Evolutionary conservation across 2,329 filamentous ascomycete genomes (phyloP).

Genomic region (Monilinia fructicola): DNA sequence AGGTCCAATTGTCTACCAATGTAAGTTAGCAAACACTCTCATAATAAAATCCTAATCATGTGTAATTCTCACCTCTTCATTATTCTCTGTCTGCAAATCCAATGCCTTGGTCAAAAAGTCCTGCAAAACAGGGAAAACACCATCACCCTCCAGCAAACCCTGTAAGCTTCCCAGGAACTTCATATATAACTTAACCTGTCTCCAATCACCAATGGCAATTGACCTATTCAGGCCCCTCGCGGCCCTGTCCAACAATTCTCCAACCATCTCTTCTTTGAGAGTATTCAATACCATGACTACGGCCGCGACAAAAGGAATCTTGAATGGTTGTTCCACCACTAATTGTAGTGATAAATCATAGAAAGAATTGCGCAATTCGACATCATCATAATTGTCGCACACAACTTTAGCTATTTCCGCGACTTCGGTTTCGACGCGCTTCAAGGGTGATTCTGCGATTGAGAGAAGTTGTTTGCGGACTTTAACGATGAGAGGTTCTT

Average conservation of each 20-base stretch:
- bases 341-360: slow-evolving; percentile 73
- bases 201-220: slow-evolving; percentile 76
- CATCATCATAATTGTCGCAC: slow-evolving; percentile 82
- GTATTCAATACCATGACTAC: slow-evolving; percentile 78
- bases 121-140: slow-evolving; percentile 79
- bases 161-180: slow-evolving; percentile 89
- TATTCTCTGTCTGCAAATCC: slow-evolving; percentile 87
- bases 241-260: slow-evolving; percentile 66
- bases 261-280: slow-evolving; percentile 71
- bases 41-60: slow-evolving; percentile 30
- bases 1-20: slow-evolving; percentile 61
- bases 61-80: slow-evolving; percentile 73
- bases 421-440: slow-evolving; percentile 77
- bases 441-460: slow-evolving; percentile 78
- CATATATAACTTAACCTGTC: slow-evolving; percentile 84
- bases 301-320: slow-evolving; percentile 91
- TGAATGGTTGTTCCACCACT: slow-evolving; percentile 87
- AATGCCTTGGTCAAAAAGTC: slow-evolving; percentile 91
- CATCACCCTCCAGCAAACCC: slow-evolving; percentile 75
- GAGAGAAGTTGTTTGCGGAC: slow-evolving; percentile 76
- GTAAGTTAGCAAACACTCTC: slow-evolving; percentile 19
- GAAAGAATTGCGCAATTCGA: slow-evolving; percentile 71
- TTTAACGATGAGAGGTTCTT: slow-evolving; percentile 68
- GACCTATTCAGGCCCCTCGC: slow-evolving; percentile 63
- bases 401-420: slow-evolving; percentile 72